Evolutionary conservation across 768 basidiomycete species (phyloP), one percentile per base, ranked within the genome.

Genomic region (Termitomyces sp.): DNA sequence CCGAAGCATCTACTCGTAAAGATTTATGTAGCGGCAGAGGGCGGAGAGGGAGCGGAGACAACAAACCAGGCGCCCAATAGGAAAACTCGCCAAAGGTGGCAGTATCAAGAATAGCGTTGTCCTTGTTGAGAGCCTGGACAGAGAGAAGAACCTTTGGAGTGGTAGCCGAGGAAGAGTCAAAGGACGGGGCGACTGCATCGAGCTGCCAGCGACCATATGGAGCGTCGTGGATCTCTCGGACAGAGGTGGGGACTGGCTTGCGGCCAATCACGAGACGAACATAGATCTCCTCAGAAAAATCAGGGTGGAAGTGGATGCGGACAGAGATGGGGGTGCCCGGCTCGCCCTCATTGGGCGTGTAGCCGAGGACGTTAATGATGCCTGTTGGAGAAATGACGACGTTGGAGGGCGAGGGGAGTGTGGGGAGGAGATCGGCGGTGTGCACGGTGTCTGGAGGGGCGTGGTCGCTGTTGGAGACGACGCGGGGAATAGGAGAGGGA

Each of bases 181-280:
- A 77, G 28, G 79, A 72, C 5, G 89, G 89, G 0, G 82, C 81
- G n/a, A 74, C 67, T 1, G 85, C 87, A 54, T 83, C 79, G 54
- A 91, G 81, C 67, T 86, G 83, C 86, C 84, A 89, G 49, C 78
- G 73, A 35, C 82, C 83, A 57, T 77, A 78, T 8, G 76, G 71
- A 0, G 75, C 68, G 13, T 74, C 67, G n/a, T 76, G 74, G 0
- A 87, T 67, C 64, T 82, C 79, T 47, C 77, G 76, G 32, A 93
- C 87, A 13, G 79, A 79, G 0, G 92, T 93, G 36, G 77, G 76
- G 28, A 93, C 79, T 3, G 90, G 82, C 62, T 81, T 84, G 60
- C 77, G 71, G 33, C 87, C 91, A 63, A 94, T 77, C 64, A 93
- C 84, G 63, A 94, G 83, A 54, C 92, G 84, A 26, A 93, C 82